Evolutionary conservation across 345 rosid species (phyloP), one percentile per base, ranked within the genome.

Genomic region (Hypericum androsaemum): DNA sequence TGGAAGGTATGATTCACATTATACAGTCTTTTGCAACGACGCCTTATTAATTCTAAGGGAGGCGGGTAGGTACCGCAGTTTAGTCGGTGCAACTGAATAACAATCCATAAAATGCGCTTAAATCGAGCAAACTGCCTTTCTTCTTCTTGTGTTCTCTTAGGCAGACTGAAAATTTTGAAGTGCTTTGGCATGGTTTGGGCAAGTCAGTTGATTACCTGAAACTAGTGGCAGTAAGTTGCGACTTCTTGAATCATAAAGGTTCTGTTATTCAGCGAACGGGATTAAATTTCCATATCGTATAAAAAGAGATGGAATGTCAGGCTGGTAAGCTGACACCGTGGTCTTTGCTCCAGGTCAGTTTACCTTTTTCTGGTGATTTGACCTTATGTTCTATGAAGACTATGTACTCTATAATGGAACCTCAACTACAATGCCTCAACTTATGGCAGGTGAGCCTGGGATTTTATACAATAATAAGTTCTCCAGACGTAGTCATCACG

Each of bases 201-300:
- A 70, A 71, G 40, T 73, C 87, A 22, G 38, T 64, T 16, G 45
- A 47, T 47, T 32, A 58, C 67, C 48, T 81, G 56, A 78, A 61
- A 59, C 71, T 81, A 47, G 78, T 75, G 8, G 87, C 83, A n/a
- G 87, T 75, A 42, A 69, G 86, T 54, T 22, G 32, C 32, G 32
- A 22, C 32, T 22, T 22, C 32, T 22, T 22, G 32, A 22, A 22
- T 22, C 32, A 22, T 22, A 22, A 22, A 22, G 4, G 32, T 22
- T 22, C 32, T 22, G 32, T 22, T 22, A 22, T 22, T 22, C 32
- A 22, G 32, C 32, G 32, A 22, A 22, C 4, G 32, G 1, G 32
- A 22, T 22, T 22, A 4, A 22, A 22, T 22, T n/a, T n/a, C n/a
- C n/a, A n/a, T n/a, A n/a, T n/a, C n/a, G n/a, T 22, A 22, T 22